Conservation (phyloP, 371 early-diverging fungal species). For the Mucor mucedo region DNA sequence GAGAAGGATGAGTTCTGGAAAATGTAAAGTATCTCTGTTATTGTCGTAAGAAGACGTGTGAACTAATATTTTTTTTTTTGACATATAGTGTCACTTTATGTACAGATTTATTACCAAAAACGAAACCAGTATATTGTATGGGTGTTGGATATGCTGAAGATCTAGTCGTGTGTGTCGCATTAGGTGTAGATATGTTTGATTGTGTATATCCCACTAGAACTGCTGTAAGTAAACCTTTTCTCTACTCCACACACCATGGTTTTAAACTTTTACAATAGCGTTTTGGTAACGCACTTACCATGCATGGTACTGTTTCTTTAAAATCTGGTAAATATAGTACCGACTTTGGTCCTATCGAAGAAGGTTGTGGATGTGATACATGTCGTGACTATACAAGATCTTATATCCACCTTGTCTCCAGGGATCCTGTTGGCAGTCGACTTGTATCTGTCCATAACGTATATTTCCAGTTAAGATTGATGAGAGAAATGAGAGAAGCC, state of each 20-base stretch:
- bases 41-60: no score
- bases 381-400: conserved; percentile 85
- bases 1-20: conserved; percentile 92
- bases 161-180: conserved; percentile 88
- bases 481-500: conserved; percentile 79
- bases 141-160: conserved; percentile 97
- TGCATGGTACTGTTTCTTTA: conserved; percentile 76
- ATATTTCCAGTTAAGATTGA: conserved; percentile 87
- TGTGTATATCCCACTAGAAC: conserved; percentile 98
- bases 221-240: conserved; percentile 58
- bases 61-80: not conserved
- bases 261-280: conserved; percentile 48
- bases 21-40: conserved; percentile 44
- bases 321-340: conserved; percentile 63
- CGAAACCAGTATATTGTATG: conserved; percentile 96
- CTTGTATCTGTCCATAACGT: conserved; percentile 91
- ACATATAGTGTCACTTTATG: conserved; percentile 69
- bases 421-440: conserved; percentile 89
- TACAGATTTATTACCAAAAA: conserved; percentile 82
- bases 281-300: conserved; percentile 91
- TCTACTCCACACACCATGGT: no score
- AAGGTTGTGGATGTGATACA: conserved; percentile 84
- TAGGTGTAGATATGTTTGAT: conserved; percentile 97
- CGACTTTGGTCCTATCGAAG: conserved; percentile 82
- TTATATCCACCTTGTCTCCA: conserved; percentile 63